A percentile compares a stretch with the other conserved stretches of the same genome.
Conservation (phyloP, 2,329 filamentous ascomycete genomes). For the Xylaria digitata region DNA sequence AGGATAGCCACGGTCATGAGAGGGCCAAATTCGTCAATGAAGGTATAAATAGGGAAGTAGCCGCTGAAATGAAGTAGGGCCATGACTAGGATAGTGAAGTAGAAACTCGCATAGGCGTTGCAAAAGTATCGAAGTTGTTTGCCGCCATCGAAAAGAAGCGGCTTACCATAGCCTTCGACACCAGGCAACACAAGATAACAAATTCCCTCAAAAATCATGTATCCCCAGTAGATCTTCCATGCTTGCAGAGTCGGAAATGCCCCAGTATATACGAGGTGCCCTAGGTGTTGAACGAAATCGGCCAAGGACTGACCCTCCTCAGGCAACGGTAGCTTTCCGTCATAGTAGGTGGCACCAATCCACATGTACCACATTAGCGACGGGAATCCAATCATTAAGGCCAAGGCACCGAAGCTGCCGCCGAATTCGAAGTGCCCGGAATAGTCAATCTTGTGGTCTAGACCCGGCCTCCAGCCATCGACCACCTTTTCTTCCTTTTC, state of each 20-base stretch:
- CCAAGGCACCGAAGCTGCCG: conserved; percentile 79
- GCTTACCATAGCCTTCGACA: conserved; percentile 88
- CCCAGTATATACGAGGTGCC: conserved; percentile 79
- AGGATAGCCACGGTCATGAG: conserved; percentile 93
- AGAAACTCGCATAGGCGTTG: conserved; percentile 88
- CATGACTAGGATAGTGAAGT: conserved; percentile 80
- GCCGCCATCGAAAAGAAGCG: conserved; percentile 82
- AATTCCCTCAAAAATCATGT: conserved; percentile 84
- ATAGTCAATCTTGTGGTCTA: conserved; percentile 71
- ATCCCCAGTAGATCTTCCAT: conserved; percentile 95
- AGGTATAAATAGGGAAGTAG: conserved; percentile 87
- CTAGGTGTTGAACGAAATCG: conserved; percentile 79
- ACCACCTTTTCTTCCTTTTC: conserved; percentile 53
- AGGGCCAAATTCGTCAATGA: conserved; percentile 95
- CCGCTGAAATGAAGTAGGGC: conserved; percentile 82
- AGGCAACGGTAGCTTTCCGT: conserved; percentile 81
- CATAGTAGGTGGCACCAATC: conserved; percentile 93
- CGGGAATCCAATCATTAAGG: conserved; percentile 95
- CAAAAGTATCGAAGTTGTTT: conserved; percentile 95
- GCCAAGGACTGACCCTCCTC: conserved; percentile 71
- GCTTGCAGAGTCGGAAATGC: conserved; percentile 85
- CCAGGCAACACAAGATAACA: conserved; percentile 90
- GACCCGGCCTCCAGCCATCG: conserved; percentile 69
- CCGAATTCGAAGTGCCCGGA: conserved; percentile 84
- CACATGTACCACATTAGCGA: conserved; percentile 99